Conservation (phyloP, 352 stramenopile genomes). For the Phytophthora podocarpi region DNA sequence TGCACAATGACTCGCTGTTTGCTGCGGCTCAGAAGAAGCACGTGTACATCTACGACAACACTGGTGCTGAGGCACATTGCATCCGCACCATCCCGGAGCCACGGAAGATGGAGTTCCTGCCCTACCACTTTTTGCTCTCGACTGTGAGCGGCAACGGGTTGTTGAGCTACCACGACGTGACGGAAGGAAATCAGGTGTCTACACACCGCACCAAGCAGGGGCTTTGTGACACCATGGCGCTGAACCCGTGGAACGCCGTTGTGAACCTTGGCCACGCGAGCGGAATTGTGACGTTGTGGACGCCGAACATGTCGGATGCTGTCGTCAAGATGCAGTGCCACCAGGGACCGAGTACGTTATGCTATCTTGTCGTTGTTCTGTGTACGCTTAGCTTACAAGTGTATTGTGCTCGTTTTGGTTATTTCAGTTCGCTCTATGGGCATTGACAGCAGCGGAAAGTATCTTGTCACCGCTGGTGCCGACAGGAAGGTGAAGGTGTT, state of each 20-base stretch:
- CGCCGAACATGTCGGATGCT: slow-evolving; percentile 91
- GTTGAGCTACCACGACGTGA: slow-evolving; percentile 97
- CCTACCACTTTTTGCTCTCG: slow-evolving; percentile 99
- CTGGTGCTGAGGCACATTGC: slow-evolving; percentile 97
- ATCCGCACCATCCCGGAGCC: slow-evolving; percentile 93
- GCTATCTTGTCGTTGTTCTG: not conserved
- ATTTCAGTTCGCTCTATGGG: slow-evolving; percentile 87
- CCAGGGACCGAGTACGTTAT: slow-evolving; percentile 90
- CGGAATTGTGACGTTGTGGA: slow-evolving; percentile 99
- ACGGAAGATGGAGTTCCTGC: slow-evolving; percentile 95
- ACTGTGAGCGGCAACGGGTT: slow-evolving; percentile 90
- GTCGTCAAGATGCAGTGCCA: slow-evolving; percentile 99
- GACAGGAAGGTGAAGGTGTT: slow-evolving; percentile 97
- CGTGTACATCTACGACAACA: slow-evolving; percentile 98
- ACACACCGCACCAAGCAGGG: slow-evolving; percentile 93
- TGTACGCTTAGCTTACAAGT: slow-evolving; percentile 7
- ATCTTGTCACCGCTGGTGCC: slow-evolving; percentile 96
- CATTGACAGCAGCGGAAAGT: slow-evolving; percentile 93
- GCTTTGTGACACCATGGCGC: slow-evolving; percentile 91
- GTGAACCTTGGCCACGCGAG: slow-evolving; percentile 97
- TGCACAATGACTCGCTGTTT: slow-evolving; percentile 98
- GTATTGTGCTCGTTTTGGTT: slow-evolving; percentile 15
- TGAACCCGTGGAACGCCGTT: slow-evolving; percentile 98
- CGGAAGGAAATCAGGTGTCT: slow-evolving; percentile 92
- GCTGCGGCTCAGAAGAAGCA: slow-evolving; percentile 97